Evolutionary conservation across 2,329 filamentous ascomycete genomes (phyloP), one percentile per base, ranked within the genome.

Genomic region (Aspergillus neoniger): DNA sequence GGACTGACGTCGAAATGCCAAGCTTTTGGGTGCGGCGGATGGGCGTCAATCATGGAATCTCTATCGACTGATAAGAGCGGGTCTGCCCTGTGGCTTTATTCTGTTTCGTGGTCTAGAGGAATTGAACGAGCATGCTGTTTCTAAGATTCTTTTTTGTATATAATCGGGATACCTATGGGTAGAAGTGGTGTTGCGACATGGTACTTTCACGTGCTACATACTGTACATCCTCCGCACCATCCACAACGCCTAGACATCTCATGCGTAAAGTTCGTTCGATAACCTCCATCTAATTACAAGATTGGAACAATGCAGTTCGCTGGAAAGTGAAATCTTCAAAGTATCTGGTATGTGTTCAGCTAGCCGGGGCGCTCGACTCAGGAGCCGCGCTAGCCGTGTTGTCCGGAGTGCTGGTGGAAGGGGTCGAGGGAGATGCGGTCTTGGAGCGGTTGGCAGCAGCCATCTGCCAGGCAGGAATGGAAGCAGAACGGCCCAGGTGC

Each of bases 391-490:
- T 17, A 28, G 59, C 21, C 10, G 57, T 63, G 49, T 69, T 68
- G 43, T 50, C 66, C 17, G 65, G 59, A 17, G 68, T 49, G 25
- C 56, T 23, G 56, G 69, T 49, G 60, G 62, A 52, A 57, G 67
- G 61, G 15, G 66, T 67, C 9, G 74, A 64, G 32, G 72, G 69
- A 30, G 74, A 69, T 4, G 69, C 66, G 59, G 64, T 69, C 69
- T 77, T 79, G 36, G 74, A 71, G 58, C 74, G 86, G 69, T 84
- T 87, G 32, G 86, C 81, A 72, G 88, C 87, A 51, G 89, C 88
- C 82, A 91, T 85, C 77, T 93, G 90, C 90, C 90, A 93, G 4
- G 89, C 86, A 4, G 90, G 90, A 66, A 93, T 93, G 10, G 89
- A 87, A 10, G 89, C 89, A 39, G 83, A 76, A 63, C 80, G 78